Evolutionary conservation across 371 early-diverging fungal genomes (phyloP).

Genomic region (Coemansia sp.): DNA sequence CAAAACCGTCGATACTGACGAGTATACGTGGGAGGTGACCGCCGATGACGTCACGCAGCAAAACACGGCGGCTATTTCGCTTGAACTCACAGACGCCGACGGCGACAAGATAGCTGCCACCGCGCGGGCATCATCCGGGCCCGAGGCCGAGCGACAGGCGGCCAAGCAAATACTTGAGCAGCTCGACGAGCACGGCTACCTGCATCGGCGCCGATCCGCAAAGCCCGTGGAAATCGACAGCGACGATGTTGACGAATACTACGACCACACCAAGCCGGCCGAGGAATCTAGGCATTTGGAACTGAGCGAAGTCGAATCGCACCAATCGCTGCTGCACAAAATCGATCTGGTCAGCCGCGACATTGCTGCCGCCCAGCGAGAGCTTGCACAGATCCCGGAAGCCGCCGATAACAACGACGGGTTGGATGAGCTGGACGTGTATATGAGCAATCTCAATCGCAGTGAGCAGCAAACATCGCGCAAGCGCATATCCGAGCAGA

Average conservation of each 20-base stretch:
- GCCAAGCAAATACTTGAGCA: slow-evolving; percentile 39
- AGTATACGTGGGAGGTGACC: slow-evolving; percentile 6
- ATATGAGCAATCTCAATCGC: slow-evolving; percentile 32
- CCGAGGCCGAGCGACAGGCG: slow-evolving; percentile 39
- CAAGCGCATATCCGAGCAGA: neutral
- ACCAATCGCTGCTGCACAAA: slow-evolving; percentile 32
- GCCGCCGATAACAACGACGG: neutral
- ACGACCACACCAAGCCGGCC: slow-evolving; percentile 18
- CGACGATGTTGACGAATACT: slow-evolving; percentile 37
- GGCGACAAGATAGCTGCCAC: slow-evolving; percentile 23
- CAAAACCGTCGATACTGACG: slow-evolving; percentile 18
- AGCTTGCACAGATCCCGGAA: neutral
- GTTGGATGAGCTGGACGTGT: slow-evolving; percentile 44
- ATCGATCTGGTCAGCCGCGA: neutral
- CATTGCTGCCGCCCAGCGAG: slow-evolving; percentile 1
- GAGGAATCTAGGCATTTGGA: neutral
- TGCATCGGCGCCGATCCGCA: slow-evolving; percentile 3
- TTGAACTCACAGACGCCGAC: slow-evolving; percentile 31
- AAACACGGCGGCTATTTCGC: slow-evolving; percentile 12
- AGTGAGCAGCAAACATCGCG: slow-evolving; percentile 9
- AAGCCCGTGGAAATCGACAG: slow-evolving; percentile 4
- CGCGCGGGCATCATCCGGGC: neutral
- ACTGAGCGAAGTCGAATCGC: slow-evolving; percentile 26
- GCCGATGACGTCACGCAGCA: neutral
- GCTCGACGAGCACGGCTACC: slow-evolving; percentile 30